phyloP scores from a whole-genome alignment of 179 eudicot genomes.

The Beta lomatogona region DNA sequence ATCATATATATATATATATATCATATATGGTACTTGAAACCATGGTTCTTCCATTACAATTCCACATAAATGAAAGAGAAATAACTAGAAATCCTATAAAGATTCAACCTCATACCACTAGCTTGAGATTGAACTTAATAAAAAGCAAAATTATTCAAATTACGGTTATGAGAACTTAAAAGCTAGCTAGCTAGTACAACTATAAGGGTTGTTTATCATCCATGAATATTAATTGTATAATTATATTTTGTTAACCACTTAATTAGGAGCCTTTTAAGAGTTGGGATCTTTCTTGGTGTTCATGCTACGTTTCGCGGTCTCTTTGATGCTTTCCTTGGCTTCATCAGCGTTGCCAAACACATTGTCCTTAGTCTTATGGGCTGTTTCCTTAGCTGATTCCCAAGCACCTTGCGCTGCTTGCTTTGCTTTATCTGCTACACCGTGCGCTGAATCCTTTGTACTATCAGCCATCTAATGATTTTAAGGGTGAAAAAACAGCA shows the following conservation, averaged over 20 bases:
- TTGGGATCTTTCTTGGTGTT: slow-evolving; percentile 57
- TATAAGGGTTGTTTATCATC: neutral
- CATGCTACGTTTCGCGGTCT: slow-evolving; percentile 57
- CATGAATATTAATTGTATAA: neutral
- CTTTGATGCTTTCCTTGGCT: slow-evolving; percentile 44
- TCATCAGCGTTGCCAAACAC: slow-evolving; percentile 52
- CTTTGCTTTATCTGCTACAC: slow-evolving; percentile 60
- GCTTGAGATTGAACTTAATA: neutral
- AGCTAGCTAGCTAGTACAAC: neutral
- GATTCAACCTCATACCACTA: neutral
- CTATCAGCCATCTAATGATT: slow-evolving; percentile 30
- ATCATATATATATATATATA: too few relatives aligned
- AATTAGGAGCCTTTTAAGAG: slow-evolving; percentile 4
- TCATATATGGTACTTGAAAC: too few relatives aligned
- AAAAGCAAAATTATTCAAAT: neutral
- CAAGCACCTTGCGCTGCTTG: slow-evolving; percentile 63
- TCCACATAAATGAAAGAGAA: neutral
- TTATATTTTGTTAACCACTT: neutral
- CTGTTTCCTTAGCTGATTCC: slow-evolving; percentile 57
- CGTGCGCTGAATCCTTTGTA: slow-evolving; percentile 39
- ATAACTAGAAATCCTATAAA: neutral
- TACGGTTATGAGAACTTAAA: neutral
- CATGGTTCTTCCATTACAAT: too few relatives aligned
- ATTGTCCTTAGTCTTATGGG: slow-evolving; percentile 55
- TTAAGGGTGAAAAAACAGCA: neutral